Evolutionary conservation across 2,329 filamentous ascomycete genomes (phyloP), one percentile per base, ranked within the genome.

Genomic region (Kalmusia sp.): DNA sequence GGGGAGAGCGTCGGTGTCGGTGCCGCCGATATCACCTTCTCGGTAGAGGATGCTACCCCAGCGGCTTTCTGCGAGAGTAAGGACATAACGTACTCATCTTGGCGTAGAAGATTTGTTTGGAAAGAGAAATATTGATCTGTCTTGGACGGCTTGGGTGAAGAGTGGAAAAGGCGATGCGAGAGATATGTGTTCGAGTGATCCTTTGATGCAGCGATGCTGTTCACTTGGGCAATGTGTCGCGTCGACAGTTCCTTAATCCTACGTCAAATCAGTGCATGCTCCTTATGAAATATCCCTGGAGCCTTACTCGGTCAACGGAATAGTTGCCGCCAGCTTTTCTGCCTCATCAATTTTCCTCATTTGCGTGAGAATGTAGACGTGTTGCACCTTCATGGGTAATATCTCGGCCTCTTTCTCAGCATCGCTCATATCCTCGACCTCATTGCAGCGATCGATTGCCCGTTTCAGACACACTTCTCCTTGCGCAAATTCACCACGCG

Each of bases 331-430:
- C 28, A 92, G 68, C 37, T 83, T 79, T 43, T 82, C 79, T 0
- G 90, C 90, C 61, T 92, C 87, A 22, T 85, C 81, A 14, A 79
- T 66, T 63, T 87, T 87, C 15, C 89, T 90, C 55, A 90, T 72
- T 59, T 83, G 85, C 2, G 84, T 82, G 52, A 90, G 81, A 1
- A 91, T 87, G 63, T 89, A 93, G 22, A 89, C 83, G 65, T 91
- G 87, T 73, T 95, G 91, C 21, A 91, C 83, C 27, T 87, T 80
- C 52, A 96, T 92, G 8, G 91, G 89, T 25, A 90, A 78, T 58
- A 92, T 76, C 74, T 96, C 91, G 0, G 84, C 82, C 69, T 84
- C 81, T 77, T 90, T 92, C 61, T 95, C 91, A 47, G 89, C 87
- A 4, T 90, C 86, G 15, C 79, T 82, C 54, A 93, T 76, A 54